phyloP scores from a whole-genome alignment of 73 alveolate species.

The Paramecium primaurelia region DNA sequence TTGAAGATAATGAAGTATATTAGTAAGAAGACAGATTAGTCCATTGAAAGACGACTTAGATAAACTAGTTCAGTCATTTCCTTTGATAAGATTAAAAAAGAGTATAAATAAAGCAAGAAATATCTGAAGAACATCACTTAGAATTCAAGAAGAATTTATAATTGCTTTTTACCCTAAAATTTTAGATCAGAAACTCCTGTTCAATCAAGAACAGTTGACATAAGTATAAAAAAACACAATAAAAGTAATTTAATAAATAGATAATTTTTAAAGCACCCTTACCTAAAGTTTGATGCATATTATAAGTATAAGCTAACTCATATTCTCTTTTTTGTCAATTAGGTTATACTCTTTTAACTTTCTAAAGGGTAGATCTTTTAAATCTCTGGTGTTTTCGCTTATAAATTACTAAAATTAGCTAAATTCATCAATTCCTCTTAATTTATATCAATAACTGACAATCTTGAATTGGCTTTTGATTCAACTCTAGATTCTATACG shows the following conservation, averaged over 20 bases:
- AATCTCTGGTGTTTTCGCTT: background rate
- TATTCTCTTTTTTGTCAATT: background rate
- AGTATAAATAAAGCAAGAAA: constrained; percentile 3
- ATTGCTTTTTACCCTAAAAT: background rate
- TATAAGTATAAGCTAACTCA: background rate
- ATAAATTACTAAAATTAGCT: background rate
- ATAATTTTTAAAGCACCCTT: background rate
- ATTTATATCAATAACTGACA: background rate
- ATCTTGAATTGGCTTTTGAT: background rate
- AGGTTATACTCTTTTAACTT: background rate
- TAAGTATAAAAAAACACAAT: background rate
- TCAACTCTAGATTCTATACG: background rate
- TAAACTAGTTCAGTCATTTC: constrained; percentile 12
- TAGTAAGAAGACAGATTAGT: background rate
- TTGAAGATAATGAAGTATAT: constrained; percentile 44
- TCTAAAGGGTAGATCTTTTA: background rate
- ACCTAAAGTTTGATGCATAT: background rate
- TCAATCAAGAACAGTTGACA: background rate
- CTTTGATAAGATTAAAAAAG: constrained; percentile 26
- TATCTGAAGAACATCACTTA: background rate
- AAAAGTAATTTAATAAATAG: background rate
- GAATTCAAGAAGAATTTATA: constrained; percentile 33
- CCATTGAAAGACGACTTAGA: background rate
- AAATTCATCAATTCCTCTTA: background rate
- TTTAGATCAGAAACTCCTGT: background rate